Conservation (phyloP, 2,329 filamentous ascomycete species). For the Ophiostoma sp. region DNA sequence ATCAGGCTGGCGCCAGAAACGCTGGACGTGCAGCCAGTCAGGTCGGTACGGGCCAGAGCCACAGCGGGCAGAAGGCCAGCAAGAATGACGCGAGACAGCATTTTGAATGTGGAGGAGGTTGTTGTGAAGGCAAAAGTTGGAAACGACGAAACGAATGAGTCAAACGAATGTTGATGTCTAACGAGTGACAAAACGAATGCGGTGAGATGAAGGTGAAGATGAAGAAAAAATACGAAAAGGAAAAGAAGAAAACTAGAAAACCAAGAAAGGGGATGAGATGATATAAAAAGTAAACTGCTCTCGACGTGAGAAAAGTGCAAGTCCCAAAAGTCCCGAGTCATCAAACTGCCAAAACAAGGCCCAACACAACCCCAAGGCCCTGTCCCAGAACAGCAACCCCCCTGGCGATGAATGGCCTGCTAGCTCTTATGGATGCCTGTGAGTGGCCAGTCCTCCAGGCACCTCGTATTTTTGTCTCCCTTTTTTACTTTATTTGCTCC, state of each 20-base stretch:
- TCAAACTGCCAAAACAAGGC: neutral
- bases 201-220: neutral
- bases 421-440: neutral
- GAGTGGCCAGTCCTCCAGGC: neutral
- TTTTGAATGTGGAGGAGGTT: neutral
- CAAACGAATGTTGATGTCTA: neutral
- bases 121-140: neutral
- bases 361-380: neutral
- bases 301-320: neutral
- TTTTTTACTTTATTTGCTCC: neutral
- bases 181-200: slow-evolving; percentile 8
- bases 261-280: neutral
- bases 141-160: neutral
- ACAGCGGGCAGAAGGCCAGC: slow-evolving; percentile 24
- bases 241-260: neutral
- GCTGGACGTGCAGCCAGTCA: slow-evolving; percentile 47
- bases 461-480: slow-evolving; percentile 5
- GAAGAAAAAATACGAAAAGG: neutral
- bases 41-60: slow-evolving; percentile 46
- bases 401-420: neutral
- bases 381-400: slow-evolving; percentile 4
- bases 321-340: neutral
- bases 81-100: slow-evolving; percentile 12
- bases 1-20: slow-evolving; percentile 48
- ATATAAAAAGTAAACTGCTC: neutral